These are phyloP conservation scores for Penicillium rolfsii DNA, from an alignment of 2,329 filamentous ascomycete genomes.

Conservation along the genomic window DNA sequence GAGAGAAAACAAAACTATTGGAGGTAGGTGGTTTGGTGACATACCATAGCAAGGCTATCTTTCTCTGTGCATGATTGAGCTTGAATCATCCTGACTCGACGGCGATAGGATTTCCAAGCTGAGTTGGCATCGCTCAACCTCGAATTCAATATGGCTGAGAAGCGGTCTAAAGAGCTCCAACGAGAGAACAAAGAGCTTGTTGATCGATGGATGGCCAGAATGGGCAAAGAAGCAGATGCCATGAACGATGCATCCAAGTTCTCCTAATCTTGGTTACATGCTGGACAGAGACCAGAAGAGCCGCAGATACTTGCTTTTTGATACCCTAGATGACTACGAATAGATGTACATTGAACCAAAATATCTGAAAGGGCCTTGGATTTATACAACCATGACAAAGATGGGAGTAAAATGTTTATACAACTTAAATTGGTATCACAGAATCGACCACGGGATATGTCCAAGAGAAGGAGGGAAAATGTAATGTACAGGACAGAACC, in stretches of 20 bases:
- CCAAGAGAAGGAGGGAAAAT: constrained; percentile 19
- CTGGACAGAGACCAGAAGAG: neutral
- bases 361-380: neutral
- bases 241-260: constrained; percentile 70
- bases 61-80: neutral
- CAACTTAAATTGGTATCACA: constrained; percentile 28
- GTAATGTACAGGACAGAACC: constrained; percentile 27
- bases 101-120: constrained; percentile 75
- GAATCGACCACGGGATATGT: constrained; percentile 23
- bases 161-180: constrained; percentile 71
- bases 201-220: constrained; percentile 86
- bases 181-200: constrained; percentile 87
- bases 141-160: constrained; percentile 83
- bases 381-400: neutral
- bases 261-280: constrained; percentile 36
- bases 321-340: neutral
- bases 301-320: neutral
- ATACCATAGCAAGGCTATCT: constrained; percentile 1
- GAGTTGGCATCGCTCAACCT: constrained; percentile 87
- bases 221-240: constrained; percentile 81
- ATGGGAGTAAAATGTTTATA: constrained; percentile 12
- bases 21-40: constrained; percentile 56
- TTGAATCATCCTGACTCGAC: constrained; percentile 15
- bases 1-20: constrained; percentile 79
- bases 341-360: constrained; percentile 2